These are phyloP conservation scores for Mrakia blollopis DNA, from an alignment of 768 basidiomycete species.

Conservation along the genomic window DNA sequence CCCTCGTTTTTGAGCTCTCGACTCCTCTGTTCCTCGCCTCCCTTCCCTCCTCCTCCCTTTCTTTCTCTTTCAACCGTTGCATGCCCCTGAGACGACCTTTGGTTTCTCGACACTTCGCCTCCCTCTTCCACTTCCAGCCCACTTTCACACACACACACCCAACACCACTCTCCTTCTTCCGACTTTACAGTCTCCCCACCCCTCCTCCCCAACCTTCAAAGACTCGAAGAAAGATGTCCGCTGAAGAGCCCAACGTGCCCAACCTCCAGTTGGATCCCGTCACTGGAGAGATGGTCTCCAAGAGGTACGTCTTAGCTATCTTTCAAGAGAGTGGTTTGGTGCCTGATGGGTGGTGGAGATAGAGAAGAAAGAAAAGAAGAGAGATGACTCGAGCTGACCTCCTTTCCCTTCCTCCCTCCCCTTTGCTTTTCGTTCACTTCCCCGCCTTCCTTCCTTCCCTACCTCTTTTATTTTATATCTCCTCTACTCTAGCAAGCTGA, in stretches of 20 bases:
- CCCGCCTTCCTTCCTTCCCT: background rate
- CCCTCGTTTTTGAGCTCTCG: background rate
- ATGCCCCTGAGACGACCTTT: conserved; percentile 8
- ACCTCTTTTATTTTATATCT: background rate
- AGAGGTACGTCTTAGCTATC: conserved; percentile 57
- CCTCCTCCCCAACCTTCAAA: background rate
- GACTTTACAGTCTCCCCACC: background rate
- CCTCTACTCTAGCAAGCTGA: conserved; percentile 67
- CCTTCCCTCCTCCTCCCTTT: background rate
- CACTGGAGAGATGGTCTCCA: conserved; percentile 95
- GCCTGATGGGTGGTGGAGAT: background rate
- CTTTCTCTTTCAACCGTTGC: background rate
- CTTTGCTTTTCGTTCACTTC: background rate
- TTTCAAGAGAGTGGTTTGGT: background rate
- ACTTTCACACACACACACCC: background rate
- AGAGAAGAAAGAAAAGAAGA: background rate
- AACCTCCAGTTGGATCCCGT: conserved; percentile 51
- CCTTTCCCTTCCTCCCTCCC: conserved; percentile 1
- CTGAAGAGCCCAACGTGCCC: conserved; percentile 38
- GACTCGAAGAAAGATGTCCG: conserved; percentile 23
- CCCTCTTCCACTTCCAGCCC: background rate
- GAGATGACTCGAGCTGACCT: conserved; percentile 16
- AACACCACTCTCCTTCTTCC: background rate
- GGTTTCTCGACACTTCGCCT: background rate
- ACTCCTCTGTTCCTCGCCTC: too few species aligned